Evolutionary conservation across 2,329 filamentous ascomycete genomes (phyloP).

Genomic region (Whalleya microplaca): DNA sequence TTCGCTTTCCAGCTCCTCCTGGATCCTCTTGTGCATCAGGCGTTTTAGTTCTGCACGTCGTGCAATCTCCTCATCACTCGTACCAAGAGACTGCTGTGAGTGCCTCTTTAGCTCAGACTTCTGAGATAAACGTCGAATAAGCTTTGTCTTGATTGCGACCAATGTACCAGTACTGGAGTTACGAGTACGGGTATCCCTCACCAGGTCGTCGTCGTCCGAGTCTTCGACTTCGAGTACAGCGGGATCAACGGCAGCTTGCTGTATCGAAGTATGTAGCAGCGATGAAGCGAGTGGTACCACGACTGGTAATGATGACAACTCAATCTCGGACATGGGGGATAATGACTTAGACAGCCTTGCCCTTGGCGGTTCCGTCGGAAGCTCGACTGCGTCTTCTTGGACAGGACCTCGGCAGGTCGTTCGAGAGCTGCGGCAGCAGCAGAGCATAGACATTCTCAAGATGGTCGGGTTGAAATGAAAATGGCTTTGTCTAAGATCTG

Average conservation of each 20-base stretch:
- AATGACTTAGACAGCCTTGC: conserved; percentile 28
- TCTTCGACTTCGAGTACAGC: conserved; percentile 47
- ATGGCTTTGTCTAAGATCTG: conserved; percentile 33
- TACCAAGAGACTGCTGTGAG: conserved; percentile 47
- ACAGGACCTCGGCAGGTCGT: conserved; percentile 16
- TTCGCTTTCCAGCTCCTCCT: conserved; percentile 58
- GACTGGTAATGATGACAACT: conserved; percentile 26
- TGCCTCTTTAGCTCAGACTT: conserved; percentile 45
- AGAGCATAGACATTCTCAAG: conserved; percentile 40
- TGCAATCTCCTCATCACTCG: conserved; percentile 56
- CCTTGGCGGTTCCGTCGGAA: conserved; percentile 29
- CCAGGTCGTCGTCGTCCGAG: conserved; percentile 34
- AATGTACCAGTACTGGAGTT: conserved; percentile 44
- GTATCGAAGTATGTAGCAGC: conserved; percentile 26
- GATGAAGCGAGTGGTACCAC: conserved; percentile 25
- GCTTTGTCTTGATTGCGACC: conserved; percentile 48
- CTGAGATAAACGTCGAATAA: conserved; percentile 51
- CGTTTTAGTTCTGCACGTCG: conserved; percentile 60
- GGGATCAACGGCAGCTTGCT: conserved; percentile 34
- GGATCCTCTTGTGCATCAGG: conserved; percentile 60
- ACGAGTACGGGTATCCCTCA: conserved; percentile 13
- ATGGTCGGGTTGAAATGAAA: conserved; percentile 15
- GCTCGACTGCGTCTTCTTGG: conserved; percentile 18
- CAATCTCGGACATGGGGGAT: conserved; percentile 20
- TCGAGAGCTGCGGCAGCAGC: conserved; percentile 37